Base-by-base conservation (phyloP, 257 asterid species). In the Prunella vulgaris region DNA sequence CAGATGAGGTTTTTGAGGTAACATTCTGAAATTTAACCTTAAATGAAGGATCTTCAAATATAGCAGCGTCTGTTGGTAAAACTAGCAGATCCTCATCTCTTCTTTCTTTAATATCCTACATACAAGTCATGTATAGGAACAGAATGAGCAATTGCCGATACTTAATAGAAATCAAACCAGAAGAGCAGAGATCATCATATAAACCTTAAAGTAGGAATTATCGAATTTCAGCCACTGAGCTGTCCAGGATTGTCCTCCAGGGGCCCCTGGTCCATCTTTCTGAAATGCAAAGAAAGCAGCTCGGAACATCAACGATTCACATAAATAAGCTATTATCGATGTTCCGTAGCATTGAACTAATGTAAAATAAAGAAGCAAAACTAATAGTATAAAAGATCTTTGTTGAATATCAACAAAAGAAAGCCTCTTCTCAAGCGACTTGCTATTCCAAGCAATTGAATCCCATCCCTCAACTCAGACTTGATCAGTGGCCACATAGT, bases 241-340 rank as follows among this genome's bases (percentile, higher is more conserved):
- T 5, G 99, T 94, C 99, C 99, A 94, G 38, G 99, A 94, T 77
- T 94, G 97, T 62, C 99, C 99, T 74, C 99, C 97, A 58, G 99
- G 97, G 17, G 86, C 86, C 65, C 99, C 97, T 17, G 99, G 97
- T 64, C 99, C 99, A 56, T 94, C 96, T 86, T 94, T 94, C 97
- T 94, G 93, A 75, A 69, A 79, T 53, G 77, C 74, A 73, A 53
- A 38, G 63, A 74, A 72, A 54, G 48, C 63, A 42, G 71, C 48
- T 28, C 25, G 42, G 59, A 46, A 15, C 32, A 32, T 54, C 71
- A 60, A 42, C 58, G 58, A 17, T 49, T 24, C 18, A 70, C 52
- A 49, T 61, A 49, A 54, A 51, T 56, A 21, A 60, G 71, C 40
- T 32, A 48, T n/a, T 64, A 37, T 21, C 25, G 53, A 68, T 60